phyloP scores from a whole-genome alignment of 139 green algal species.

The Micractinium conductrix region DNA sequence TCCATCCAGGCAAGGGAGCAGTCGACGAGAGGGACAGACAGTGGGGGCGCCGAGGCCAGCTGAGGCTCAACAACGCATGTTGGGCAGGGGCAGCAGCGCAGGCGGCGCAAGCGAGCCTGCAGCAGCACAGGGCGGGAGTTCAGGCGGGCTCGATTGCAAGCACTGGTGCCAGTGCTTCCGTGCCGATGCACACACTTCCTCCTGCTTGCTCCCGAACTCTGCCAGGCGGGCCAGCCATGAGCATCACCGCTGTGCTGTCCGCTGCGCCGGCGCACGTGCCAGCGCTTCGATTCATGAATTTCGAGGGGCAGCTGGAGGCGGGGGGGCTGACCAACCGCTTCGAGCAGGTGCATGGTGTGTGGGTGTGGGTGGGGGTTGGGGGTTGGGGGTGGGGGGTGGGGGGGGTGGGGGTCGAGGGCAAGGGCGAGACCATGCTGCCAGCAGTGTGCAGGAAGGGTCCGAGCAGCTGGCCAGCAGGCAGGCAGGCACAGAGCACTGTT shows the following conservation, averaged over 20 bases:
- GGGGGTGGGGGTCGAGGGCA: too few species aligned
- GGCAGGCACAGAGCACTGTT: neutral
- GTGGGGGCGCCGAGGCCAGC: too few species aligned
- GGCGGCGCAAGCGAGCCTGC: neutral
- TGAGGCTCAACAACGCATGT: too few species aligned
- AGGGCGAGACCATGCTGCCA: too few species aligned
- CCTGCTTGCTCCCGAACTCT: neutral
- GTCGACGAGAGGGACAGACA: too few species aligned
- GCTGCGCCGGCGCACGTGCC: conserved; percentile 23
- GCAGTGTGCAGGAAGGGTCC: too few species aligned
- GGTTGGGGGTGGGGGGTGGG: too few species aligned
- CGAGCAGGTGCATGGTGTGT: conserved; percentile 47
- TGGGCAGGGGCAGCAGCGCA: too few species aligned
- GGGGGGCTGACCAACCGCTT: conserved; percentile 55
- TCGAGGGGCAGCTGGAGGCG: conserved; percentile 59
- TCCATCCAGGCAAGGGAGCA: conserved; percentile 42
- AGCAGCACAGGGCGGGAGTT: neutral
- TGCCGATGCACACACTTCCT: neutral
- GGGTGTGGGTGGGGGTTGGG: too few species aligned
- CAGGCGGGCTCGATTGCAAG: too few species aligned
- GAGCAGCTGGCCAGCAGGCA: too few species aligned
- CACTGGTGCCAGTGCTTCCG: too few species aligned
- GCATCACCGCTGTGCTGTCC: conserved; percentile 34
- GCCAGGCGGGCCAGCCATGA: conserved; percentile 9
- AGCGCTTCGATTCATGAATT: conserved; percentile 62